Percentiles rank a stretch among this genome's conserved stretches.
Conservation (phyloP, 225 moss, liverwort and hornwort species). For the Sphagnum tenellum region DNA sequence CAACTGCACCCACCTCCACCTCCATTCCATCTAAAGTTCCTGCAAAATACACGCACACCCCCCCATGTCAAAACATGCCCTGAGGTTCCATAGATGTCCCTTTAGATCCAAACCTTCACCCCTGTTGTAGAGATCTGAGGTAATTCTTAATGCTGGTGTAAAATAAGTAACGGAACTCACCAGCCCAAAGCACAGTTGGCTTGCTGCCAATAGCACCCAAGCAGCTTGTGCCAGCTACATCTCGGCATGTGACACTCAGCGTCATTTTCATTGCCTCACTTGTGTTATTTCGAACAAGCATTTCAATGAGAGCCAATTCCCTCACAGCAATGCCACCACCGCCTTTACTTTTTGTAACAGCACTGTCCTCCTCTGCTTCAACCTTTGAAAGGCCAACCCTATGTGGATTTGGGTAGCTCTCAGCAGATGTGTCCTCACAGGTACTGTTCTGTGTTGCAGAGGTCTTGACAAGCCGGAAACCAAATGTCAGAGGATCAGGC, state of each 20-base stretch:
- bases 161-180: conserved; percentile 30
- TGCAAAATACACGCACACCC: conserved; percentile 8
- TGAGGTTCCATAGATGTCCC: too few relatives aligned
- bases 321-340: conserved; percentile 62
- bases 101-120: too few relatives aligned
- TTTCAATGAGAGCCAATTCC: conserved; percentile 77
- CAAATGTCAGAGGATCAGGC: conserved; percentile 94
- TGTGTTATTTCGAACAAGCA: conserved; percentile 95
- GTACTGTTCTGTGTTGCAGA: conserved; percentile 25
- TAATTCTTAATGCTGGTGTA: neutral
- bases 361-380: conserved; percentile 39
- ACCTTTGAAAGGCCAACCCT: conserved; percentile 41
- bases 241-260: conserved; percentile 86
- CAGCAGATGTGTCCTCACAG: conserved; percentile 28
- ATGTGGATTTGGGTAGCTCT: conserved; percentile 45
- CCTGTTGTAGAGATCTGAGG: too few relatives aligned
- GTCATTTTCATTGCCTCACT: conserved; percentile 65
- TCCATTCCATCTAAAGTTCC: conserved; percentile 85
- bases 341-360: conserved; percentile 38
- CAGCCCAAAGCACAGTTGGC: conserved; percentile 96
- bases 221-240: conserved; percentile 95
- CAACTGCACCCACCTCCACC: conserved; percentile 79
- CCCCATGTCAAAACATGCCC: too few relatives aligned
- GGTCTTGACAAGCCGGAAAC: conserved; percentile 73
- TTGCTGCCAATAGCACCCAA: conserved; percentile 70